Evolutionary conservation across 805 yeast genomes (phyloP).

Genomic region (Nakazawaea wyomingensis): DNA sequence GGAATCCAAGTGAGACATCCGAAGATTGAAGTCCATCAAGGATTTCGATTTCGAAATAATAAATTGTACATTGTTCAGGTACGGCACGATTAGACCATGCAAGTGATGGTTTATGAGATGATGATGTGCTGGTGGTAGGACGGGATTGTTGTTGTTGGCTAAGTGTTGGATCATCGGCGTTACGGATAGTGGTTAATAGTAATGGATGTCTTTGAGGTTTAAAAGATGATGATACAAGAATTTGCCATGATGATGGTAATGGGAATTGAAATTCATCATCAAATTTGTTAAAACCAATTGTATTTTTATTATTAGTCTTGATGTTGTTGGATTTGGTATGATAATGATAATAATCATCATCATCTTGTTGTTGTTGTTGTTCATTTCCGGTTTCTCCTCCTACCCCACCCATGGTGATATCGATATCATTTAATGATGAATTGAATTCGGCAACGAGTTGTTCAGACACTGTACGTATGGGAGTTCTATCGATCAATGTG

Average conservation of each 20-base stretch:
- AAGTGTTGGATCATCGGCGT: background rate
- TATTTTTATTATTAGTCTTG: background rate
- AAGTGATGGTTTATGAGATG: slow-evolving; percentile 16
- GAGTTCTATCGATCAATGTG: slow-evolving; percentile 5
- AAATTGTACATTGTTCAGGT: slow-evolving; percentile 37
- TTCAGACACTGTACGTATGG: slow-evolving; percentile 1
- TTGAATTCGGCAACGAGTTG: slow-evolving; percentile 7
- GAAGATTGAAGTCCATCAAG: slow-evolving; percentile 30
- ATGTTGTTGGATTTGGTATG: too few relatives aligned
- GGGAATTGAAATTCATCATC: slow-evolving; percentile 13
- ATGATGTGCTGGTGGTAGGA: too few relatives aligned
- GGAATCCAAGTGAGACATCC: slow-evolving; percentile 41
- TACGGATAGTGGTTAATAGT: slow-evolving; percentile 20
- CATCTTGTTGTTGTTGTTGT: background rate
- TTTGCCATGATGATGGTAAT: slow-evolving; percentile 25
- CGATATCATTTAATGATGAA: background rate
- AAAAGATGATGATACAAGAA: slow-evolving; percentile 14
- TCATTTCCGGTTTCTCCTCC: too few relatives aligned
- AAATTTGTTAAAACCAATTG: too few relatives aligned
- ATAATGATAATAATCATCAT: too few relatives aligned
- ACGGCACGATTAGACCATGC: slow-evolving; percentile 32
- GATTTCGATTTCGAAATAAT: slow-evolving; percentile 46
- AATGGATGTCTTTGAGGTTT: slow-evolving; percentile 20
- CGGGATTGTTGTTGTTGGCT: background rate
- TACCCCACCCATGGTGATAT: too few relatives aligned